Percentiles rank a stretch among this genome's conserved stretches.
Evolutionary conservation across 208 protist species (phyloP).

Genomic region (Balamuthia mandrillaris): DNA sequence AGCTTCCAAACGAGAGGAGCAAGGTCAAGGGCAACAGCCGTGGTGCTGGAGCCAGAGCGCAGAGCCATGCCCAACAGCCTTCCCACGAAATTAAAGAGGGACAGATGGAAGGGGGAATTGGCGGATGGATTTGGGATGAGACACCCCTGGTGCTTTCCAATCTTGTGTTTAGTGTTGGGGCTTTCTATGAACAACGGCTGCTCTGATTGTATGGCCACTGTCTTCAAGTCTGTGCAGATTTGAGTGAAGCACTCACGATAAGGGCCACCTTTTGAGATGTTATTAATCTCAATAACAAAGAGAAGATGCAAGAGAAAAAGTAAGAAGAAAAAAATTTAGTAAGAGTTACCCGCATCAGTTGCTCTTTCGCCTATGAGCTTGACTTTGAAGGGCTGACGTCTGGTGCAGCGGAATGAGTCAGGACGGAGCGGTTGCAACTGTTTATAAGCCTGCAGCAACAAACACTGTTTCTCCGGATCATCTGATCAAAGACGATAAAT

Average conservation of each 20-base stretch:
- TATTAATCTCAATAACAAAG: background rate
- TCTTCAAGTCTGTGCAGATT: background rate
- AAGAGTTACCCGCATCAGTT: no score
- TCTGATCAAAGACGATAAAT: no score
- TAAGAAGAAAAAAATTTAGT: no score
- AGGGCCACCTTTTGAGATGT: background rate
- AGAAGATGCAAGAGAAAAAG: no score
- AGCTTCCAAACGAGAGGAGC: background rate
- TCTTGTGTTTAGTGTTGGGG: background rate
- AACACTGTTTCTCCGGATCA: no score
- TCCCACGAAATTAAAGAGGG: background rate
- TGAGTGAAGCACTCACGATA: background rate
- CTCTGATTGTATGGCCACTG: slow-evolving; percentile 32
- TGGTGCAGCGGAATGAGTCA: no score
- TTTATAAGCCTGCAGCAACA: no score
- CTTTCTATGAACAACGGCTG: slow-evolving; percentile 7
- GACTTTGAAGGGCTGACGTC: background rate
- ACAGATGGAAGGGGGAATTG: background rate
- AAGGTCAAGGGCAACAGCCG: background rate
- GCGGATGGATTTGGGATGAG: background rate
- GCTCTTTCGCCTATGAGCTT: background rate
- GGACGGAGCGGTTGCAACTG: no score
- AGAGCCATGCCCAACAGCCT: slow-evolving; percentile 20
- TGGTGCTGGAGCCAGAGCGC: background rate
- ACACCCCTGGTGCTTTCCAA: no score